phyloP scores from a whole-genome alignment of 495 filamentous ascomycete genomes.

The Aspergillus conjunctus region DNA sequence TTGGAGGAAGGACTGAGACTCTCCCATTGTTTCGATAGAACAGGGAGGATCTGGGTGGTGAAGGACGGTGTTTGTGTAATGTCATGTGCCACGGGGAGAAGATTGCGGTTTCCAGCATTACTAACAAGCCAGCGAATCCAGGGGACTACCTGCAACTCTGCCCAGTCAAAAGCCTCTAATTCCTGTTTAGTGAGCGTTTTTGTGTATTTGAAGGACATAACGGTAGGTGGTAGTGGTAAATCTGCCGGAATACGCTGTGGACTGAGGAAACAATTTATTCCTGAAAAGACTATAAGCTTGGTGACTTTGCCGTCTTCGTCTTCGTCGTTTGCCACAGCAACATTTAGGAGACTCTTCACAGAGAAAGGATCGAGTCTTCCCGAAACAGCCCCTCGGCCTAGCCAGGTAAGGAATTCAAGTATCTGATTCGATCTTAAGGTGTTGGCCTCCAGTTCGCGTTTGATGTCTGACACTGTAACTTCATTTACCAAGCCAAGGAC shows the following conservation, averaged over 20 bases:
- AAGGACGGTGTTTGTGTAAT: slow-evolving; percentile 73
- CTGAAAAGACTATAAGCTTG: slow-evolving; percentile 72
- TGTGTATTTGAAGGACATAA: slow-evolving; percentile 80
- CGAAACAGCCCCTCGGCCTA: slow-evolving; percentile 62
- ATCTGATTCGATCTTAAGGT: slow-evolving; percentile 76
- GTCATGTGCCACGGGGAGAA: slow-evolving; percentile 55
- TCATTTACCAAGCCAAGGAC: slow-evolving; percentile 80
- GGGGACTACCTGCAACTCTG: slow-evolving; percentile 73
- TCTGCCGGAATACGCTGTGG: slow-evolving; percentile 73
- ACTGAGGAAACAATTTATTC: slow-evolving; percentile 72
- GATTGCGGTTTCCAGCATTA: slow-evolving; percentile 50
- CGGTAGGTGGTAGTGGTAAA: slow-evolving; percentile 80
- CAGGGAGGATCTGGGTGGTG: slow-evolving; percentile 71
- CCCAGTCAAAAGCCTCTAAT: slow-evolving; percentile 80
- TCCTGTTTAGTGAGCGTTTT: slow-evolving; percentile 60
- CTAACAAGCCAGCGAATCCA: slow-evolving; percentile 82
- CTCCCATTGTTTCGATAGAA: slow-evolving; percentile 90
- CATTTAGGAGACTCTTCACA: slow-evolving; percentile 68
- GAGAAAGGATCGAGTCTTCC: slow-evolving; percentile 67
- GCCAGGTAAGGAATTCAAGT: slow-evolving; percentile 80
- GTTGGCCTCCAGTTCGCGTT: slow-evolving; percentile 72
- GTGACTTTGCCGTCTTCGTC: slow-evolving; percentile 60
- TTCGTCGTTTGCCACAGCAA: slow-evolving; percentile 76
- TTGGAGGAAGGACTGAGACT: slow-evolving; percentile 65
- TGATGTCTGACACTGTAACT: slow-evolving; percentile 84